Base-by-base conservation (phyloP, 352 stramenopile species). In the Phytopythium boreale region DNA sequence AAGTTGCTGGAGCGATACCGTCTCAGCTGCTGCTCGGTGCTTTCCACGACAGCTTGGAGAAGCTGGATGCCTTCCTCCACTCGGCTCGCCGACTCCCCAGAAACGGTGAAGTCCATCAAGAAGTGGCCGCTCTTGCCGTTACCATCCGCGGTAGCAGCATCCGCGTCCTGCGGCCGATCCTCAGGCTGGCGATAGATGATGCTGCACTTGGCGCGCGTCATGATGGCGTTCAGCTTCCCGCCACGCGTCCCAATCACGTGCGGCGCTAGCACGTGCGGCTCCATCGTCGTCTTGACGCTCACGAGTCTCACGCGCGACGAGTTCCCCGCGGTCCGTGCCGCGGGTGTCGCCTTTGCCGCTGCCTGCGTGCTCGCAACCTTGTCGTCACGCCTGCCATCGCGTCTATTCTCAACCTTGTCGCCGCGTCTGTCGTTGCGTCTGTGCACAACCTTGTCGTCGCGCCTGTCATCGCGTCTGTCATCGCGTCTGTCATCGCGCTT, bases 171-270 rank as follows among this genome's bases (percentile, higher is more conserved):
- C 9, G 14, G 15, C 39, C 36, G 31, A 31, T 41, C 19, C 9
- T 56, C 22, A 22, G 62, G 58, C 31, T 78, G 68, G 19, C 68
- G 74, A 61, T 88, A 73, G 22, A 67, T 67, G 31, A 92, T 88
- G 15, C 68, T 78, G 62, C 79, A 88, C 26, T 83, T 77, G 22
- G 79, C 73, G 49, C 77, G 75, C 36, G 71, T 70, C 79, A 90
- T 88, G 50, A 90, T 74, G 19, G 62, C 69, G n/a, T 87, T 80
- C 22, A 92, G 68, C 12, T 82, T 79, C n/a, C 67, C 67, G 29
- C 74, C 71, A 24, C 77, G 79, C 0, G 68, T 64, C 9, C 83
- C 80, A 26, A 88, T 74, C 41, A 90, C 70, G 20, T 87, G 72
- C 55, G 79, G 71, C 31, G 74, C 66, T 24, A 92, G 67, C 8